A percentile compares a stretch with the other conserved stretches of the same genome.
phyloP scores from a whole-genome alignment of 441 rosid genomes.

The Dalechampia spathulata region DNA sequence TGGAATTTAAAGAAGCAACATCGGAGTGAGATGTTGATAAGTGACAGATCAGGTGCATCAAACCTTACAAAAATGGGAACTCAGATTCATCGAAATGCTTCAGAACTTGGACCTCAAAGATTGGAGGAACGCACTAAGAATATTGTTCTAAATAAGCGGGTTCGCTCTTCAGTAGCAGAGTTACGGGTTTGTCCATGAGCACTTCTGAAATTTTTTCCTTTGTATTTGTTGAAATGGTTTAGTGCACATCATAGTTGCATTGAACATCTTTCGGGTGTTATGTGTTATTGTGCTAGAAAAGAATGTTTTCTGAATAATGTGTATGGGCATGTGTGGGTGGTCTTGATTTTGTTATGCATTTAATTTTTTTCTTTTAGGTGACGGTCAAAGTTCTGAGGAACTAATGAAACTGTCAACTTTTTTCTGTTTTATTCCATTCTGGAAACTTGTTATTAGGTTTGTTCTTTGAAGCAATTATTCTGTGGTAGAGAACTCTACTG shows the following conservation, averaged over 20 bases:
- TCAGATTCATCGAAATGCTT: slow-evolving; percentile 36
- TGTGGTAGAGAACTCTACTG: neutral
- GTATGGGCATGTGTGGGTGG: neutral
- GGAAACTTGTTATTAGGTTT: neutral
- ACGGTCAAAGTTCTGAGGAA: neutral
- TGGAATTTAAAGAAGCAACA: slow-evolving; percentile 38
- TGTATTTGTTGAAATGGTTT: neutral
- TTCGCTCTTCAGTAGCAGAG: slow-evolving; percentile 48
- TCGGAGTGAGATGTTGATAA: slow-evolving; percentile 31
- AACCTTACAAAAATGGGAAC: slow-evolving; percentile 33
- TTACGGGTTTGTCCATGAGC: slow-evolving; percentile 38
- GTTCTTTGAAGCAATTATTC: neutral
- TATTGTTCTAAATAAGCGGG: slow-evolving; percentile 41
- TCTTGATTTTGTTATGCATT: neutral
- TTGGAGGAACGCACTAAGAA: slow-evolving; percentile 48
- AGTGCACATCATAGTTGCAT: neutral
- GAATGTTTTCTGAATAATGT: no score
- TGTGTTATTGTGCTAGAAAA: no score
- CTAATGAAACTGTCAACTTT: neutral
- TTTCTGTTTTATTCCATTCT: neutral
- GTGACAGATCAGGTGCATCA: slow-evolving; percentile 36
- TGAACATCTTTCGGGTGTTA: neutral
- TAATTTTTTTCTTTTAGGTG: neutral
- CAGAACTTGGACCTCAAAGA: slow-evolving; percentile 40
- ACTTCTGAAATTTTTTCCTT: slow-evolving; percentile 4